Conservation (phyloP, 2,329 filamentous ascomycete species). For the Allantophomopsis lycopodina region DNA sequence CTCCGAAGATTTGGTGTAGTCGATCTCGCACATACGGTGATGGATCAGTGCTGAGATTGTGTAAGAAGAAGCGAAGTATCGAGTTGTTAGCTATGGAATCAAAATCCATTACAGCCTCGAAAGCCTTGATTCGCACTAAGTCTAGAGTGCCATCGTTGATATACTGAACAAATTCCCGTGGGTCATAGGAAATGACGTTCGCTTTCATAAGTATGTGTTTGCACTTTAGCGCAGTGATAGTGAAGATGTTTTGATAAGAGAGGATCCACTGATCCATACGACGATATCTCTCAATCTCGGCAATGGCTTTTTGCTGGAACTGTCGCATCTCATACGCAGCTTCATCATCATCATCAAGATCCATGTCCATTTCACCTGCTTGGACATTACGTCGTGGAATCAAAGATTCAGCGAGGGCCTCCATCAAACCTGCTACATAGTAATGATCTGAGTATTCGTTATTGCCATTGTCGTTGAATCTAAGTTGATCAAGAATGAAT, state of each 20-base stretch:
- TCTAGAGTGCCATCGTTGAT: slow-evolving; percentile 50
- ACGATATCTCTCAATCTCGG: slow-evolving; percentile 53
- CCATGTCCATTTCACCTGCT: slow-evolving; percentile 16
- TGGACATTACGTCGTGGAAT: slow-evolving; percentile 28
- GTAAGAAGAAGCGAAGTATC: slow-evolving; percentile 42
- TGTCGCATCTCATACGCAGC: slow-evolving; percentile 27
- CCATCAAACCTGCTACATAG: slow-evolving; percentile 74
- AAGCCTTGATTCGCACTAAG: slow-evolving; percentile 50
- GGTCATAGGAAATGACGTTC: slow-evolving; percentile 38
- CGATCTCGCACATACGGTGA: slow-evolving; percentile 49
- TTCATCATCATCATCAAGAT: slow-evolving; percentile 23
- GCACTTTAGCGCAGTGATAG: slow-evolving; percentile 46
- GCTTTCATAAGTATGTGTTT: slow-evolving; percentile 51
- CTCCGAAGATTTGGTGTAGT: slow-evolving; percentile 43
- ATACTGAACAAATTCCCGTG: slow-evolving; percentile 47
- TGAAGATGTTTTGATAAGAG: slow-evolving; percentile 56
- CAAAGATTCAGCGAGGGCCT: slow-evolving; percentile 42
- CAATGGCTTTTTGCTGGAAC: slow-evolving; percentile 31
- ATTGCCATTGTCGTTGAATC: slow-evolving; percentile 87
- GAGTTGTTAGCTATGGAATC: slow-evolving; percentile 40
- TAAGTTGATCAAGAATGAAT: slow-evolving; percentile 79
- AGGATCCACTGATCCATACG: slow-evolving; percentile 56
- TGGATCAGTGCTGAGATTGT: slow-evolving; percentile 43
- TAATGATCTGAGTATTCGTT: slow-evolving; percentile 83
- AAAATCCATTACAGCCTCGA: slow-evolving; percentile 49